Evolutionary conservation across 331 rosid species (phyloP).

Genomic region (Malus hybrid): DNA sequence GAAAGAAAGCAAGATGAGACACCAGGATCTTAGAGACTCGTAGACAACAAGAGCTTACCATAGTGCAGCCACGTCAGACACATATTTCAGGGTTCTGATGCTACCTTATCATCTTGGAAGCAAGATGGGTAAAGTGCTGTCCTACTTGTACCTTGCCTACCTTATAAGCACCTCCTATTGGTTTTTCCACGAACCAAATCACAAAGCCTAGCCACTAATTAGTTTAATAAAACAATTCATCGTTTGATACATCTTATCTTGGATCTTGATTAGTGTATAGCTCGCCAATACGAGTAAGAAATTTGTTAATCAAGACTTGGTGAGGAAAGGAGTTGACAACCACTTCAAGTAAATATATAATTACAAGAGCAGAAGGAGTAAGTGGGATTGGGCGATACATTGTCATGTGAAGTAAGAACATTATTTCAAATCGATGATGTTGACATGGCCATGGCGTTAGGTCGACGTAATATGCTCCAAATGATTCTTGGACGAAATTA

Average conservation of each 20-base stretch:
- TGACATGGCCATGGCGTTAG: constrained; percentile 25
- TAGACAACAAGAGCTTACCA: neutral
- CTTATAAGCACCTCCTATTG: neutral
- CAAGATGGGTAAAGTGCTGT: neutral
- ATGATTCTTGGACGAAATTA: constrained; percentile 27
- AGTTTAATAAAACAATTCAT: neutral
- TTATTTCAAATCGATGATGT: constrained; percentile 20
- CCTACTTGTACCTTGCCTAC: neutral
- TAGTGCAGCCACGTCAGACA: neutral
- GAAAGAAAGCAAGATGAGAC: constrained; percentile 1
- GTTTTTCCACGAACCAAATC: neutral
- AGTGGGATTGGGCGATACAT: constrained; percentile 7
- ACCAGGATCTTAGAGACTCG: constrained; percentile 6
- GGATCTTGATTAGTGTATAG: neutral
- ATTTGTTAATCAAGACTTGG: neutral
- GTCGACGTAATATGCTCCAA: constrained; percentile 22
- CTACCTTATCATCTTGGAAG: constrained; percentile 4
- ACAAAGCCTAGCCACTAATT: neutral
- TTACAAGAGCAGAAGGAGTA: neutral
- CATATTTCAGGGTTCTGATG: constrained; percentile 1
- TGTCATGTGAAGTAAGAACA: constrained; percentile 18
- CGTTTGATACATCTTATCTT: neutral
- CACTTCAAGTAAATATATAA: neutral
- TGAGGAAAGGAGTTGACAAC: neutral
- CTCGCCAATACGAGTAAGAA: neutral